Conservation (phyloP, 352 stramenopile genomes). For the Globisporangium cystogenes region DNA sequence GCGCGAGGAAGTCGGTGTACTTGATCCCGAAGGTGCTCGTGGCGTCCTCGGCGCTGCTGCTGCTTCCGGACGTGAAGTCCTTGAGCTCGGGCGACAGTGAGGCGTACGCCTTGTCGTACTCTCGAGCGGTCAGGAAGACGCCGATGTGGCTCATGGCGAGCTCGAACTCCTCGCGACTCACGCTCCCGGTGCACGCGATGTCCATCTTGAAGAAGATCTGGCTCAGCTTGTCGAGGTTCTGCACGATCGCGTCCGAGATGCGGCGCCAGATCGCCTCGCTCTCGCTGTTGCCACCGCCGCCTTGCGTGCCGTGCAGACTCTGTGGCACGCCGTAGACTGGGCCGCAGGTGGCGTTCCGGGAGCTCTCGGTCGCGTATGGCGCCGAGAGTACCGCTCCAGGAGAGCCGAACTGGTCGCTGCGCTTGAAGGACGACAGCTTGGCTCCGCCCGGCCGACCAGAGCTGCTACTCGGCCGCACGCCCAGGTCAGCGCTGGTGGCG, state of each 20-base stretch:
- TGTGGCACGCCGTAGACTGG: conserved; percentile 2
- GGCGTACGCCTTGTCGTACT: conserved; percentile 66
- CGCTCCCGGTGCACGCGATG: conserved; percentile 50
- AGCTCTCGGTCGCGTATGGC: conserved; percentile 41
- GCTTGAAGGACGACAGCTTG: not conserved
- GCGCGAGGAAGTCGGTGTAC: conserved; percentile 54
- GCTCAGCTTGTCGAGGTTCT: conserved; percentile 58
- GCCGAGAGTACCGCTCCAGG: conserved; percentile 23
- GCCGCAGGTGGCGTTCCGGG: not conserved
- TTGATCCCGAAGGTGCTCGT: conserved; percentile 35
- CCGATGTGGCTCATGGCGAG: conserved; percentile 65
- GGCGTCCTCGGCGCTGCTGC: conserved; percentile 3
- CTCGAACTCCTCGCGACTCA: conserved; percentile 67
- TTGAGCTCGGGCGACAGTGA: conserved; percentile 37
- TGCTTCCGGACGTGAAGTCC: conserved; percentile 2
- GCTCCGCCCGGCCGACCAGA: not conserved
- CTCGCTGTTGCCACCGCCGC: conserved; percentile 25
- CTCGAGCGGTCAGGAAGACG: conserved; percentile 55
- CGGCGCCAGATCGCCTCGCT: conserved; percentile 52
- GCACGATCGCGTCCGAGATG: conserved; percentile 37
- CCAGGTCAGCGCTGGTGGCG: not conserved
- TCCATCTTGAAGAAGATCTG: conserved; percentile 83
- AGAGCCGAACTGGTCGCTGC: conserved; percentile 3
- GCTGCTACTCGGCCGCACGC: not conserved
- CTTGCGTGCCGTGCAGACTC: conserved; percentile 5